These are phyloP conservation scores for Casuarina equisetifolia DNA, from an alignment of 306 rosid genomes.

Conservation along the genomic window DNA sequence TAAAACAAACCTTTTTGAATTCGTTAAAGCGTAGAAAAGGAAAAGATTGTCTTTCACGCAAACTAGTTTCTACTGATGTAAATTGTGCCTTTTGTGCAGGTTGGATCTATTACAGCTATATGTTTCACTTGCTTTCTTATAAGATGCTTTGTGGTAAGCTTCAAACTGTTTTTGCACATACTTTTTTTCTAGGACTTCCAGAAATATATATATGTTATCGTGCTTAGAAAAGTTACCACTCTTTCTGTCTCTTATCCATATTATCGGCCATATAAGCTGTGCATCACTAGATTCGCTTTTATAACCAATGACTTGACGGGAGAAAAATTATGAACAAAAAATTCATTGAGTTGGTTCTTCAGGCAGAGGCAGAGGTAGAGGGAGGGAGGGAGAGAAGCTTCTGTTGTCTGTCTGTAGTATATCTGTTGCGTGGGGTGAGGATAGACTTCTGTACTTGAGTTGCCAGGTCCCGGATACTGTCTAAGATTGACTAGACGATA, in stretches of 20 bases:
- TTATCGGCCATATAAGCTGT: background rate
- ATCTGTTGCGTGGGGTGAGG: too few species aligned
- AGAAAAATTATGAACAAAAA: too few species aligned
- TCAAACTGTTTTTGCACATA: slow-evolving; percentile 23
- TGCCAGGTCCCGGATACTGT: background rate
- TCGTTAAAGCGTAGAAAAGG: background rate
- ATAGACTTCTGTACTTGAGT: too few species aligned
- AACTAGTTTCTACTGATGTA: background rate
- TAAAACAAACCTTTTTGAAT: background rate
- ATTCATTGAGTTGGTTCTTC: too few species aligned
- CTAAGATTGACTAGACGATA: background rate
- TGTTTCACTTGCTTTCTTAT: slow-evolving; percentile 93
- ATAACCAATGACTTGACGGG: background rate
- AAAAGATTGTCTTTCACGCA: background rate
- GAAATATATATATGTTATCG: slow-evolving; percentile 1
- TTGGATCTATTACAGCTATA: slow-evolving; percentile 93
- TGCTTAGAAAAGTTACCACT: background rate
- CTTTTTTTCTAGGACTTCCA: slow-evolving; percentile 14
- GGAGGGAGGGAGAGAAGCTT: too few species aligned
- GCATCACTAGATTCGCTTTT: background rate
- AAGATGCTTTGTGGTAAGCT: slow-evolving; percentile 85
- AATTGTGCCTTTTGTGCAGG: slow-evolving; percentile 51
- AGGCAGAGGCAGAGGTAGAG: too few species aligned
- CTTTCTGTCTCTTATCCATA: slow-evolving; percentile 22
- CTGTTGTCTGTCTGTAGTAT: too few species aligned